Evolutionary conservation across 352 stramenopile species (phyloP).

Genomic region (Aphanomyces euteiches): DNA sequence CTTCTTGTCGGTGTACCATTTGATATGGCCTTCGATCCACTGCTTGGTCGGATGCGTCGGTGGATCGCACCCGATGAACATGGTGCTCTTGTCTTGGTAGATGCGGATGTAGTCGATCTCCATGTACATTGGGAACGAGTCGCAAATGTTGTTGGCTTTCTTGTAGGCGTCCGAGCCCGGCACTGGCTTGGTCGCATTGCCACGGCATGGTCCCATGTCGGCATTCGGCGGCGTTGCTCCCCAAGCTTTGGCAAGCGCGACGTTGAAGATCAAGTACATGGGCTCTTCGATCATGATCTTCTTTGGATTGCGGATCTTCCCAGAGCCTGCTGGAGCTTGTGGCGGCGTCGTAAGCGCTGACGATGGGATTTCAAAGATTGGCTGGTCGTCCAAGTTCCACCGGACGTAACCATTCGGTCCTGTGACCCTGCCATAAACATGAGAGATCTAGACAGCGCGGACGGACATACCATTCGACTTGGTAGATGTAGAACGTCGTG

Average conservation of each 20-base stretch:
- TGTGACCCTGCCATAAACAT: conserved; percentile 31
- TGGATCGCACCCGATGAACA: conserved; percentile 52
- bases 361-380: conserved; percentile 78
- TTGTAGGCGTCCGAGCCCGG: conserved; percentile 28
- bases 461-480: conserved; percentile 50
- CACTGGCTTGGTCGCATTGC: conserved; percentile 39
- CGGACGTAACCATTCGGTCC: conserved; percentile 43
- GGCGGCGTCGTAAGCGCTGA: conserved; percentile 40
- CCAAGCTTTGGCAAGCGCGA: conserved; percentile 87
- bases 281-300: conserved; percentile 79
- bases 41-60: conserved; percentile 47
- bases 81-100: conserved; percentile 33
- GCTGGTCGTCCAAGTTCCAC: conserved; percentile 62
- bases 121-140: conserved; percentile 44
- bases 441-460: neutral
- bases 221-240: conserved; percentile 53
- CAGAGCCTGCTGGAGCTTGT: conserved; percentile 27
- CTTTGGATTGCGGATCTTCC: conserved; percentile 38
- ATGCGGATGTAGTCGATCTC: conserved; percentile 37
- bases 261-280: conserved; percentile 93
- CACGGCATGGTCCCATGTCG: conserved; percentile 42
- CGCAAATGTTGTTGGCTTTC: conserved; percentile 42
- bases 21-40: conserved; percentile 50
- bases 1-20: conserved; percentile 45
- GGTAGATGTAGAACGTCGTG: conserved; percentile 55